phyloP scores from a whole-genome alignment of 2,329 filamentous ascomycete species.

The Sclerotinia nivalis region DNA sequence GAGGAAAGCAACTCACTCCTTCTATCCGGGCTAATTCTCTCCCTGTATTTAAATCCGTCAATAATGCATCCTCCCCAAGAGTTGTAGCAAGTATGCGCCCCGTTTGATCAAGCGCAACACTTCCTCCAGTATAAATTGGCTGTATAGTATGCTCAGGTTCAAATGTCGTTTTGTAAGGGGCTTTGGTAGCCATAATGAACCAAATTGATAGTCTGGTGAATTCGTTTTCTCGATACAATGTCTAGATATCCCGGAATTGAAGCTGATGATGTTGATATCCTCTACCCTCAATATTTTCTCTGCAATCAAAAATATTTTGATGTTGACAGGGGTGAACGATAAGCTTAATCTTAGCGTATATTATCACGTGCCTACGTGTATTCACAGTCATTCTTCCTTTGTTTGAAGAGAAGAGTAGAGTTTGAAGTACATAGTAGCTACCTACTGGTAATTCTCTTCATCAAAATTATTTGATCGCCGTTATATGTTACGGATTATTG shows the following conservation, averaged over 20 bases:
- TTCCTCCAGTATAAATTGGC: slow-evolving; percentile 91
- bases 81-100: slow-evolving; percentile 83
- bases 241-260: neutral
- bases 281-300: slow-evolving; percentile 4
- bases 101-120: slow-evolving; percentile 77
- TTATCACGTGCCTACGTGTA: slow-evolving; percentile 10
- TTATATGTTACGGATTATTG: neutral
- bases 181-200: slow-evolving; percentile 58
- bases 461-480: neutral
- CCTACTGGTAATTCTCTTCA: neutral
- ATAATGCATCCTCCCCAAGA: slow-evolving; percentile 85
- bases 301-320: slow-evolving; percentile 28
- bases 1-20: slow-evolving; percentile 50
- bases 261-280: neutral
- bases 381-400: neutral
- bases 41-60: slow-evolving; percentile 83
- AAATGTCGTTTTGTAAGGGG: slow-evolving; percentile 81
- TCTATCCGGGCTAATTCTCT: slow-evolving; percentile 82
- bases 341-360: slow-evolving; percentile 33
- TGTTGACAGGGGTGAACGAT: slow-evolving; percentile 26
- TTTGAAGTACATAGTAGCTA: neutral
- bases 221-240: neutral
- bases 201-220: neutral
- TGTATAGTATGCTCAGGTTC: slow-evolving; percentile 80
- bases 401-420: neutral